phyloP scores from a whole-genome alignment of 2,329 filamentous ascomycete genomes.

The Trichoderma asperellum region DNA sequence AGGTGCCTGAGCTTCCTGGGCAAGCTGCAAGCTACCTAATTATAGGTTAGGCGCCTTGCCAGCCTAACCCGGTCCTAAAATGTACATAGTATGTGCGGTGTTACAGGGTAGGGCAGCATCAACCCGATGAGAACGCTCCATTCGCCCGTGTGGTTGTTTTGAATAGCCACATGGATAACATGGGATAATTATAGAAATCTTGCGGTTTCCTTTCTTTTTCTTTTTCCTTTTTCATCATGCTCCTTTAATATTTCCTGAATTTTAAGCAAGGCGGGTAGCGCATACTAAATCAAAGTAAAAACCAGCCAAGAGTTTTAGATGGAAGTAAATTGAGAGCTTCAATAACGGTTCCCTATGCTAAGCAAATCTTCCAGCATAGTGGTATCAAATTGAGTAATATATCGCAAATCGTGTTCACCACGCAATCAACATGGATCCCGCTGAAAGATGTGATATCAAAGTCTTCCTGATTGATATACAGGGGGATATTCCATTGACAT shows the following conservation, averaged over 20 bases:
- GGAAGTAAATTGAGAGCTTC: not conserved
- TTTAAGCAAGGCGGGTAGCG: not conserved
- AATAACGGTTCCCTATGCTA: not conserved
- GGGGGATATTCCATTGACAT: not conserved
- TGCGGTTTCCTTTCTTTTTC: not conserved
- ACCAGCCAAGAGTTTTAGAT: not conserved
- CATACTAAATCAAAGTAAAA: not conserved
- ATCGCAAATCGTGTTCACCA: not conserved
- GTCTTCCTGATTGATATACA: not conserved
- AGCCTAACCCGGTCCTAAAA: not conserved
- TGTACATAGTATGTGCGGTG: not conserved
- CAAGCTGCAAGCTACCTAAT: conserved; percentile 24
- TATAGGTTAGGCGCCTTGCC: conserved; percentile 5
- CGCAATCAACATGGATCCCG: no score
- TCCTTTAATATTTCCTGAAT: not conserved
- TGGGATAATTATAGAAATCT: no score
- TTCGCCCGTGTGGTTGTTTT: not conserved
- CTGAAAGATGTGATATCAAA: not conserved
- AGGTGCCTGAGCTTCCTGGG: conserved; percentile 17
- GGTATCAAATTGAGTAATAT: not conserved
- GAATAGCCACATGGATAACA: not conserved
- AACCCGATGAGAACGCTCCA: not conserved
- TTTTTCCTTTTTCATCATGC: not conserved
- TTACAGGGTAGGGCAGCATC: conserved; percentile 9
- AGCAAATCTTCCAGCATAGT: not conserved